These are phyloP conservation scores for Casuarina cunninghamiana DNA, from an alignment of 306 rosid species.

Conservation along the genomic window DNA sequence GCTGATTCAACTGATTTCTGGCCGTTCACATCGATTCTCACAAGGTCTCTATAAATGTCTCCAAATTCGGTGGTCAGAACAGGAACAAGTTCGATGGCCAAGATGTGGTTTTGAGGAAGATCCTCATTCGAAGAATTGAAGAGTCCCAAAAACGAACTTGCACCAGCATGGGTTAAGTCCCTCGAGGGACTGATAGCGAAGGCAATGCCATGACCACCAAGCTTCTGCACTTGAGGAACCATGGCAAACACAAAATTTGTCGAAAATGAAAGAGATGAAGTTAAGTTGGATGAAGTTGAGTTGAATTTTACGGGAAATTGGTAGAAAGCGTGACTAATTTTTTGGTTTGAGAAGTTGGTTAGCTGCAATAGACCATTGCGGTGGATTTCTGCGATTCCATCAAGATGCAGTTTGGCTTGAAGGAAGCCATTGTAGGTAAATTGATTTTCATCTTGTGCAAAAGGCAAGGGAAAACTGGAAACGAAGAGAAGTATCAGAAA, in stretches of 20 bases:
- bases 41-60: slow-evolving; percentile 22
- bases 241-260: background rate
- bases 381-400: no score
- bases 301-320: no score
- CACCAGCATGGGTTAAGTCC: slow-evolving; percentile 12
- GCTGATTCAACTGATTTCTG: slow-evolving; percentile 17
- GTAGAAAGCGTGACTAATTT: background rate
- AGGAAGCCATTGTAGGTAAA: slow-evolving; percentile 1
- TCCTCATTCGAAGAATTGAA: background rate
- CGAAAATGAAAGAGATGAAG: slow-evolving; percentile 3
- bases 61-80: background rate
- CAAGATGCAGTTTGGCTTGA: no score
- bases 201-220: slow-evolving; percentile 34
- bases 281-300: no score
- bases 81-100: slow-evolving; percentile 34
- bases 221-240: background rate
- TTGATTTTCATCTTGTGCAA: background rate
- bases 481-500: background rate
- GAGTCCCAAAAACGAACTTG: background rate
- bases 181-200: slow-evolving; percentile 31
- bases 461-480: background rate
- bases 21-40: slow-evolving; percentile 38
- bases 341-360: background rate
- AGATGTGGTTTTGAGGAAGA: slow-evolving; percentile 21
- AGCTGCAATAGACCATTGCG: background rate